A percentile compares a stretch with the other conserved stretches of the same genome.
Conservation (phyloP, 2,329 filamentous ascomycete species). For the Exutisphaerella laricina region DNA sequence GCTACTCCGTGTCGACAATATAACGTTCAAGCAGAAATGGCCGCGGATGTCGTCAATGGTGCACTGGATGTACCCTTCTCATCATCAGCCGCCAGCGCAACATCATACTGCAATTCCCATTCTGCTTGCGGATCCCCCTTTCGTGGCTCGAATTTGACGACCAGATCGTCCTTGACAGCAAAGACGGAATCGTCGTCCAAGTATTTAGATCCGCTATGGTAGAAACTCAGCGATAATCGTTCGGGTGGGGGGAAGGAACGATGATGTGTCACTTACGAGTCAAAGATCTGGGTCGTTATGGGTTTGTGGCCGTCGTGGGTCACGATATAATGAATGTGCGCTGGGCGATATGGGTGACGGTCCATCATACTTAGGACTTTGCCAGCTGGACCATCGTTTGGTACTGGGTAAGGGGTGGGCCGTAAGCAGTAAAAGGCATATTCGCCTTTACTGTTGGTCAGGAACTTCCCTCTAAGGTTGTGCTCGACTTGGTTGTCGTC, state of each 20-base stretch:
- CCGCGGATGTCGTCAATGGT: background rate
- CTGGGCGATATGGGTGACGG: conserved; percentile 56
- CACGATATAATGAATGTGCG: conserved; percentile 51
- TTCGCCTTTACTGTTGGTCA: conserved; percentile 47
- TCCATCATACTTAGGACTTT: conserved; percentile 55
- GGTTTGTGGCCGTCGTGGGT: conserved; percentile 55
- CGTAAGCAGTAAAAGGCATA: conserved; percentile 25
- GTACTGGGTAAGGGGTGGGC: conserved; percentile 21
- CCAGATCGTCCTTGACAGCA: conserved; percentile 42
- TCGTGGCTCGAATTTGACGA: conserved; percentile 53
- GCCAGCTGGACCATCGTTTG: conserved; percentile 34
- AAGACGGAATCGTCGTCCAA: conserved; percentile 16
- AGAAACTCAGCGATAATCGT: background rate
- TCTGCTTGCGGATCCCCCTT: conserved; percentile 42
- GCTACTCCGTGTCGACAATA: too few species aligned
- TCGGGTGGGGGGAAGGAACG: background rate
- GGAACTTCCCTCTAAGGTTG: conserved; percentile 69
- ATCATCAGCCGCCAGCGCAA: conserved; percentile 10
- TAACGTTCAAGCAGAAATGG: background rate
- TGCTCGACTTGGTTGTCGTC: conserved; percentile 64
- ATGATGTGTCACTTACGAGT: conserved; percentile 41
- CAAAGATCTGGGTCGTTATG: conserved; percentile 74
- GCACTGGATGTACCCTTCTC: conserved; percentile 1
- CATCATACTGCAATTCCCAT: conserved; percentile 18
- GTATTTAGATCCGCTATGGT: conserved; percentile 12